These are phyloP conservation scores for Penstemon barbatus DNA, from an alignment of 257 asterid genomes.

Conservation along the genomic window DNA sequence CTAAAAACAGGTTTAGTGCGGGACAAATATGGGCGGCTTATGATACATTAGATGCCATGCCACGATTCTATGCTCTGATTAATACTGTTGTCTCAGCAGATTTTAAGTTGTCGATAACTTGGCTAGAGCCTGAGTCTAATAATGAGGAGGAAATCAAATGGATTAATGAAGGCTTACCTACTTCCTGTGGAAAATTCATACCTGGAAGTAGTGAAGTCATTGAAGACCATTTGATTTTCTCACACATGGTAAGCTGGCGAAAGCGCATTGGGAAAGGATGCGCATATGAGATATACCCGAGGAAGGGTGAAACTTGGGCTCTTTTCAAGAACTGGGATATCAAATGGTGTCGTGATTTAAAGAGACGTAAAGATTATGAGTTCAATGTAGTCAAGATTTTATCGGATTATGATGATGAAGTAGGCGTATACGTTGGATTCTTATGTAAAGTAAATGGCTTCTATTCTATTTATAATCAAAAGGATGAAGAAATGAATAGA, in stretches of 20 bases:
- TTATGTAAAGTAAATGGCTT: slow-evolving; percentile 50
- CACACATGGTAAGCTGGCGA: slow-evolving; percentile 46
- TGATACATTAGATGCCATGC: slow-evolving; percentile 65
- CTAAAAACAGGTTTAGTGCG: slow-evolving; percentile 31
- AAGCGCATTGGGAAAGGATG: slow-evolving; percentile 12
- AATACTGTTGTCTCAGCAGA: slow-evolving; percentile 29
- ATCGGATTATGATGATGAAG: slow-evolving; percentile 37
- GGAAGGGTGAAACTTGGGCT: slow-evolving; percentile 70
- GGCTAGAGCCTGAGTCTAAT: slow-evolving; percentile 61
- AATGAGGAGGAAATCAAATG: slow-evolving; percentile 42
- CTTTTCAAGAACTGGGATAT: slow-evolving; percentile 58
- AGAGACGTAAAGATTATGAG: slow-evolving; percentile 27
- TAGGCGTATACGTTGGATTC: slow-evolving; percentile 44
- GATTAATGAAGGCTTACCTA: slow-evolving; percentile 55
- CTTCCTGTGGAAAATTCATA: slow-evolving; percentile 54
- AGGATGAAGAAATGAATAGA: slow-evolving; percentile 24
- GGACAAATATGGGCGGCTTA: slow-evolving; percentile 78
- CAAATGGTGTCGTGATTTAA: slow-evolving; percentile 39
- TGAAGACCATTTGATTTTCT: slow-evolving; percentile 49
- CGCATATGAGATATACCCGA: slow-evolving; percentile 42
- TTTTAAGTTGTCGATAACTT: slow-evolving; percentile 46
- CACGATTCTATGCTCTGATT: slow-evolving; percentile 62
- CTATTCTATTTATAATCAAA: slow-evolving; percentile 36
- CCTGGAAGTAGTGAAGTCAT: slow-evolving; percentile 37
- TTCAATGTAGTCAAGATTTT: slow-evolving; percentile 56